phyloP scores from a whole-genome alignment of 2,329 filamentous ascomycete genomes.

The Sordariomycetes sp. region DNA sequence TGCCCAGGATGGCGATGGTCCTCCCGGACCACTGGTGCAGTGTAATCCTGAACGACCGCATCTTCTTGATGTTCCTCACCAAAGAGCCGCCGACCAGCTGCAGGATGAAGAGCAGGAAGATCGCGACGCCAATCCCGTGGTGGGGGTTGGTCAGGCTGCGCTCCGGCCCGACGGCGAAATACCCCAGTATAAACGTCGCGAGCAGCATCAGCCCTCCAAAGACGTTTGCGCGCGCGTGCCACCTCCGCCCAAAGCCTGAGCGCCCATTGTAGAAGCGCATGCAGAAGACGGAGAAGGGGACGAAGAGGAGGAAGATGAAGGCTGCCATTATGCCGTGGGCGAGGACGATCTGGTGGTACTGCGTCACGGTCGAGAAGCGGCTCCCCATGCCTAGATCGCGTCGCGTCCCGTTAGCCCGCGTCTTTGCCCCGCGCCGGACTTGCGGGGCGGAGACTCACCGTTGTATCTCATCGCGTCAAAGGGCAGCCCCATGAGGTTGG shows the following conservation, averaged over 20 bases:
- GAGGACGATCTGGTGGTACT: constrained; percentile 58
- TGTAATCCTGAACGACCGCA: constrained; percentile 39
- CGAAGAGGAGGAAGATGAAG: constrained; percentile 60
- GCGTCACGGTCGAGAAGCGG: constrained; percentile 53
- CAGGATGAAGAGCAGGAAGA: constrained; percentile 59
- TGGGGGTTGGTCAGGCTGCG: constrained; percentile 69
- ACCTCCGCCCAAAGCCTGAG: constrained; percentile 46
- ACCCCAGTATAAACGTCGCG: constrained; percentile 61
- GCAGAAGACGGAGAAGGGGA: constrained; percentile 61
- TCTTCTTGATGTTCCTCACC: constrained; percentile 37
- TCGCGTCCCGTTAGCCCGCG: constrained; percentile 4
- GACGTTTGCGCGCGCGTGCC: constrained; percentile 65
- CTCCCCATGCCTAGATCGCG: constrained; percentile 61
- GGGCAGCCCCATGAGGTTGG: constrained; percentile 63
- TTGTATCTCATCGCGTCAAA: constrained; percentile 78
- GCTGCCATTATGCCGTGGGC: constrained; percentile 62
- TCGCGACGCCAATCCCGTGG: constrained; percentile 69
- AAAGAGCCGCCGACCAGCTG: constrained; percentile 59
- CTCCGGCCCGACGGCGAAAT: constrained; percentile 61
- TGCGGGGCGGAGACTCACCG: constrained; percentile 33
- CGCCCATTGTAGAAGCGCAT: constrained; percentile 57
- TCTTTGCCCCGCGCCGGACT: background rate
- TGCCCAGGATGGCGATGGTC: constrained; percentile 63
- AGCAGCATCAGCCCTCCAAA: constrained; percentile 54
- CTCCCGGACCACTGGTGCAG: constrained; percentile 85